Evolutionary conservation across 768 basidiomycete genomes (phyloP).

Genomic region (Mycena amicta): DNA sequence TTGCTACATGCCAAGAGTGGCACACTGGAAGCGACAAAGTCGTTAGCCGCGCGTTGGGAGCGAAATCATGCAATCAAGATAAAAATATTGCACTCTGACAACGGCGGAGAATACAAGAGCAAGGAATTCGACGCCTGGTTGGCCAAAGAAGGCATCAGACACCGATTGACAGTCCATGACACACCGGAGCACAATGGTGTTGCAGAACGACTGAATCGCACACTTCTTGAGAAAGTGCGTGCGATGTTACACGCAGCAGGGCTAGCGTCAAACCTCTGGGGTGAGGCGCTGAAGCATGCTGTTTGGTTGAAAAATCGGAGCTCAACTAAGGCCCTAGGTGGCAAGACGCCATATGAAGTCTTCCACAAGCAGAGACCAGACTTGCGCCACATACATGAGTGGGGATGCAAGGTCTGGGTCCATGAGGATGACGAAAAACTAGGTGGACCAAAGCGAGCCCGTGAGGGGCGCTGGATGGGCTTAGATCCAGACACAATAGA

Average conservation of each 20-base stretch:
- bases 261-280: slow-evolving; percentile 35
- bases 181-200: slow-evolving; percentile 40
- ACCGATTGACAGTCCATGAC: slow-evolving; percentile 25
- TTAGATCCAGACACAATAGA: slow-evolving; percentile 31
- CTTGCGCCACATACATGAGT: slow-evolving; percentile 19
- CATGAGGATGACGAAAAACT: slow-evolving; percentile 28
- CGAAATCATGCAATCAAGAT: slow-evolving; percentile 29
- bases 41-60: slow-evolving; percentile 24
- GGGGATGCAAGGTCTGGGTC: slow-evolving; percentile 25
- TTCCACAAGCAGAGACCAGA: slow-evolving; percentile 23
- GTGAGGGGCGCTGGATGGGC: slow-evolving; percentile 36
- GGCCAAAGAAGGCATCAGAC: slow-evolving; percentile 17
- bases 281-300: slow-evolving; percentile 27
- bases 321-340: slow-evolving; percentile 20
- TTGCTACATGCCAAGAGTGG: slow-evolving; percentile 31
- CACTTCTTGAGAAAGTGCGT: slow-evolving; percentile 27
- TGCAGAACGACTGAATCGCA: slow-evolving; percentile 37
- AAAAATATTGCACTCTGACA: slow-evolving; percentile 29
- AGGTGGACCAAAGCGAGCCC: slow-evolving; percentile 20
- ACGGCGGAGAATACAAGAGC: slow-evolving; percentile 31
- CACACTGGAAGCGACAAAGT: slow-evolving; percentile 25
- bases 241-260: slow-evolving; percentile 30
- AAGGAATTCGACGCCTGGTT: slow-evolving; percentile 24
- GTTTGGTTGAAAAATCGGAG: slow-evolving; percentile 30
- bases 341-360: slow-evolving; percentile 25